Base-by-base conservation (phyloP, 2,329 filamentous ascomycete species). In the Acephala macrosclerotiorum region DNA sequence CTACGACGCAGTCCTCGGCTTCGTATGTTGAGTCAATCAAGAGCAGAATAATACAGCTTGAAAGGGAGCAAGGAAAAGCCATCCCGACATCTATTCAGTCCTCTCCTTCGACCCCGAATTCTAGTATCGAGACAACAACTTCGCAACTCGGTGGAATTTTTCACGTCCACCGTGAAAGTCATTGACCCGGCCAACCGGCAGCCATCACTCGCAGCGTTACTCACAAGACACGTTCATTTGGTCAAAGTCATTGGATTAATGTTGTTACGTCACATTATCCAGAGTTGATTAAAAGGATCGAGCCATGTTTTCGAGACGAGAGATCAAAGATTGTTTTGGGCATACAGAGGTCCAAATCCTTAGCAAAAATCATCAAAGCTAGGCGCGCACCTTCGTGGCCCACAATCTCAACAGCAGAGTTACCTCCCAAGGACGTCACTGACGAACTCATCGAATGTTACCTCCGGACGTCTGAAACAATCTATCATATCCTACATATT, bases 191-290 rank as follows among this genome's bases (percentile, higher is more conserved):
- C 40, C 40, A 42, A 18, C n/a, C 40, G 16, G 14, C 16, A 5
- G 40, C 40, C 40, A 42, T n/a, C 40, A 42, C n/a, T 6, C 40
- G 40, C 2, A 42, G 40, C 16, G n/a, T 42, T 42, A 42, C 40
- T 2, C 40, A 42, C 14, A 89, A 89, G 71, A 83, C 82, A 0
- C 80, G 86, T 0, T 72, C 88, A 0, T 85, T 87, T 70, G 87
- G 86, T 0, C 82, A 82, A 70, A 87, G 84, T 35, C 84, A 87
- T 70, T 88, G 84, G 82, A 80, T 86, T n/a, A 85, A 83, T 65
- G 79, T 78, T 1, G 73, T 84, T 12, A 70, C 77, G 5, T 9
- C 38, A 66, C 42, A 83, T 82, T 75, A 83, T 55, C 73, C 73
- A 18, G 81, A 83, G 57, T 72, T 87, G 4, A 75, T 85, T 55